A percentile compares a stretch with the other conserved stretches of the same genome.
phyloP scores from a whole-genome alignment of 805 yeast genomes.

The Wickerhamomyces ciferrii region DNA sequence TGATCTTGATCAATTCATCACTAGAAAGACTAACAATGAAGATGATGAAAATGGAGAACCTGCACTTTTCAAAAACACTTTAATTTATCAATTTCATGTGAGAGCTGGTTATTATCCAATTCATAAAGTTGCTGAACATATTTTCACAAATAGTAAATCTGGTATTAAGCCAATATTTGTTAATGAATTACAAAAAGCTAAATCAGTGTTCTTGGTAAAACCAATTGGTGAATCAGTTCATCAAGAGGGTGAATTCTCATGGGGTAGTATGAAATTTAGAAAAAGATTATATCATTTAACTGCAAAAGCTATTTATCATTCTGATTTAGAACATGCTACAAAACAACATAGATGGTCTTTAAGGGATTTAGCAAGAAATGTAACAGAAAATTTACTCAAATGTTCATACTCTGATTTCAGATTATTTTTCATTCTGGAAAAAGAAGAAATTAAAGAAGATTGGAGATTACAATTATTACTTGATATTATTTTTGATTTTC shows the following conservation, averaged over 20 bases:
- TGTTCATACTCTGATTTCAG: background rate
- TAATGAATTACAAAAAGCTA: constrained; percentile 13
- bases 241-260: background rate
- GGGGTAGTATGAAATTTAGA: constrained; percentile 5
- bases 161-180: constrained; percentile 7
- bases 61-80: background rate
- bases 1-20: constrained; percentile 2
- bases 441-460: constrained; percentile 5
- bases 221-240: background rate
- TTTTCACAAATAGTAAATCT: constrained; percentile 4
- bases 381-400: background rate
- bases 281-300: constrained; percentile 5
- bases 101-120: constrained; percentile 11
- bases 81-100: constrained; percentile 7
- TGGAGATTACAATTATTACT: constrained; percentile 2
- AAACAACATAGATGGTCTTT: background rate
- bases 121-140: constrained; percentile 6
- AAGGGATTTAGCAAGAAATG: background rate
- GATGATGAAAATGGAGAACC: background rate
- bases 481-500: constrained; percentile 1
- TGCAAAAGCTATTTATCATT: background rate
- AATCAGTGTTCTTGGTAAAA: constrained; percentile 6
- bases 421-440: constrained; percentile 8
- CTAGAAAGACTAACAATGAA: background rate
- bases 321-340: background rate